These are phyloP conservation scores for Citrullus amarus DNA, from an alignment of 306 rosid species.

Conservation along the genomic window DNA sequence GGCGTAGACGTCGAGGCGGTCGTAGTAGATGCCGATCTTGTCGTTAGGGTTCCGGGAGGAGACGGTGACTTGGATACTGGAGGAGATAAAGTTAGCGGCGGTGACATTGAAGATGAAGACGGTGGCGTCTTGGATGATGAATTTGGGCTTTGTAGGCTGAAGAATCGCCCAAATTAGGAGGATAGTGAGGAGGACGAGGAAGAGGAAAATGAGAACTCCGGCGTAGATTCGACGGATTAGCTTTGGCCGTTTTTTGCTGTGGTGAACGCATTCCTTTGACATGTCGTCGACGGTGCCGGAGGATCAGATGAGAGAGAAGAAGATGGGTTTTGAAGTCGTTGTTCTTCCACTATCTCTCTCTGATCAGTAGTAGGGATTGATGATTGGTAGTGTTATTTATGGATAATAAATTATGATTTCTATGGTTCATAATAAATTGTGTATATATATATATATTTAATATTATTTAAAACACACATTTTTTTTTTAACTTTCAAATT, in stretches of 20 bases:
- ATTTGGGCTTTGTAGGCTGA: constrained; percentile 59
- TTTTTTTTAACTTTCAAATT: no score
- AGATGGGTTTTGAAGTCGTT: background rate
- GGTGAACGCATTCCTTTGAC: constrained; percentile 55
- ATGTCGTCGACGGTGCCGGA: constrained; percentile 5
- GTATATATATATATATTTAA: no score
- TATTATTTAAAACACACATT: no score
- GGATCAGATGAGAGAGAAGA: background rate
- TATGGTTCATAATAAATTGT: no score
- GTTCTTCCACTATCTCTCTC: background rate
- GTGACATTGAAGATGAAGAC: constrained; percentile 68
- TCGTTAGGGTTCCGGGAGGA: constrained; percentile 73
- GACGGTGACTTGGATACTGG: constrained; percentile 62
- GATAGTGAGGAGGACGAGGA: constrained; percentile 37
- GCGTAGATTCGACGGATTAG: constrained; percentile 18
- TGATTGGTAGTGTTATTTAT: background rate
- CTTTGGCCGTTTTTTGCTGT: constrained; percentile 8
- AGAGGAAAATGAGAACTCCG: constrained; percentile 32
- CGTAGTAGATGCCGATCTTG: constrained; percentile 78
- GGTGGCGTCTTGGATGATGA: constrained; percentile 79
- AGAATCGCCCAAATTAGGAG: constrained; percentile 72
- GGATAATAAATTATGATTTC: background rate
- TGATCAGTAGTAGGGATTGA: background rate
- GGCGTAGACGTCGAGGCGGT: constrained; percentile 53
- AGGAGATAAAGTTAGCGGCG: constrained; percentile 44